These are phyloP conservation scores for Leishmania arabica DNA, from an alignment of 208 protist genomes.

Conservation along the genomic window DNA sequence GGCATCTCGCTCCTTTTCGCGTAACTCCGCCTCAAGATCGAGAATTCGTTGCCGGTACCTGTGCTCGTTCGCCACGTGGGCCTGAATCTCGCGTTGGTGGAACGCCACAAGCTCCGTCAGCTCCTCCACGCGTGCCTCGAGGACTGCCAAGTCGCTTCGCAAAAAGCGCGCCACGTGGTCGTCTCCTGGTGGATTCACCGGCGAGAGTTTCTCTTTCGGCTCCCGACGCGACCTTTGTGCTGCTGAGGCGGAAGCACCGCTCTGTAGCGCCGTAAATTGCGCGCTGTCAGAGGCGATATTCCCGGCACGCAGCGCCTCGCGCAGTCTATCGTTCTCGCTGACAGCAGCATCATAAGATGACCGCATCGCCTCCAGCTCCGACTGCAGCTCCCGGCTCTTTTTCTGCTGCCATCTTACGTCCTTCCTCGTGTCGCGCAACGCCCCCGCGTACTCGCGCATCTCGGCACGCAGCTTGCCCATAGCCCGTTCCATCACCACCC, in stretches of 20 bases:
- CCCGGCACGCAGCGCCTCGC: slow-evolving; percentile 1
- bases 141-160: slow-evolving; percentile 28
- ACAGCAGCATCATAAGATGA: neutral
- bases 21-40: slow-evolving; percentile 47
- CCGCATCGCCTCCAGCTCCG: slow-evolving; percentile 7
- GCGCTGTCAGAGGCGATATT: neutral
- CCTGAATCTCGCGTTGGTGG: slow-evolving; percentile 62
- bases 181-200: neutral
- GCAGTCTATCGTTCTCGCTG: slow-evolving; percentile 18
- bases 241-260: neutral
- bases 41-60: slow-evolving; percentile 62
- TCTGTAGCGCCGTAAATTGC: slow-evolving; percentile 5
- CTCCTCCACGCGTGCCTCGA: slow-evolving; percentile 31
- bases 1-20: slow-evolving; percentile 21
- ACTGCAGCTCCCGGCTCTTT: slow-evolving; percentile 14
- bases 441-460: slow-evolving; percentile 28
- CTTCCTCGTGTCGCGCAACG: slow-evolving; percentile 35
- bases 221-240: neutral
- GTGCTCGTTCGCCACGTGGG: slow-evolving; percentile 47
- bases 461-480: slow-evolving; percentile 51
- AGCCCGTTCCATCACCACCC: slow-evolving; percentile 53
- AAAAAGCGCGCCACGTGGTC: slow-evolving; percentile 1
- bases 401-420: slow-evolving; percentile 20
- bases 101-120: slow-evolving; percentile 43
- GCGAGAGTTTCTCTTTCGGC: neutral